Percentiles rank a stretch among this genome's conserved stretches.
Evolutionary conservation across 768 basidiomycete genomes (phyloP).

Genomic region (Podaxis sp.): DNA sequence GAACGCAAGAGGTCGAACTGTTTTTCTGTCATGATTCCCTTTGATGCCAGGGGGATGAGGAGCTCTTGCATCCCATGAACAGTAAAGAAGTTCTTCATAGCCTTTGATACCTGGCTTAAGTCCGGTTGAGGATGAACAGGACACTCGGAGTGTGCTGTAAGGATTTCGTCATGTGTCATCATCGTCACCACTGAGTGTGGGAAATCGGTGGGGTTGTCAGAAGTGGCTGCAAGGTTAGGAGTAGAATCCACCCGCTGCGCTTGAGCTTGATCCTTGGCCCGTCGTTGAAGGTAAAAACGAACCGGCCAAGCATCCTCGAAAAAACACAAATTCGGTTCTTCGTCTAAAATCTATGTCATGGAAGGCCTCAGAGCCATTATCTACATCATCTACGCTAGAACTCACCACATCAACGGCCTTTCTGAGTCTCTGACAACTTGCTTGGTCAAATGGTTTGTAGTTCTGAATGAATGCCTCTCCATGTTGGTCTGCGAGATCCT

Average conservation of each 20-base stretch:
- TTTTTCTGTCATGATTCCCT: constrained; percentile 23
- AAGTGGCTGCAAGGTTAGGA: not conserved
- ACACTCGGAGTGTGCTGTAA: constrained; percentile 18
- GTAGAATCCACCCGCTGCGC: not conserved
- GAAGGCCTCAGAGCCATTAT: not conserved
- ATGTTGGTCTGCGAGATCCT: constrained; percentile 5
- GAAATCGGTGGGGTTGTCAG: not conserved
- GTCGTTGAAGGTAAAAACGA: constrained; percentile 22
- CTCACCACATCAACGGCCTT: constrained; percentile 1
- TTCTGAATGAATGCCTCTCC: not conserved
- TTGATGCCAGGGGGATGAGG: constrained; percentile 24
- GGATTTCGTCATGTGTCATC: not conserved
- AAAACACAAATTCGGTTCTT: not conserved
- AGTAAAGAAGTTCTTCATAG: constrained; percentile 20
- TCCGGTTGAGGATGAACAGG: constrained; percentile 20
- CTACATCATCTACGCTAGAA: not conserved
- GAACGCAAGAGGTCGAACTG: constrained; percentile 21
- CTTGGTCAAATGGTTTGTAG: constrained; percentile 2
- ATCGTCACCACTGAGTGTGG: not conserved
- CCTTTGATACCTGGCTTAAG: constrained; percentile 10
- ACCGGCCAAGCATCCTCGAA: constrained; percentile 27
- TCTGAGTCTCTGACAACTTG: not conserved
- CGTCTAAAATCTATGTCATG: constrained; percentile 8
- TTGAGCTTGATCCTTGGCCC: not conserved
- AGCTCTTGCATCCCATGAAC: constrained; percentile 25